Percentiles rank a stretch among this genome's conserved stretches.
Conservation (phyloP, 345 rosid species). For the Balakata baccata region DNA sequence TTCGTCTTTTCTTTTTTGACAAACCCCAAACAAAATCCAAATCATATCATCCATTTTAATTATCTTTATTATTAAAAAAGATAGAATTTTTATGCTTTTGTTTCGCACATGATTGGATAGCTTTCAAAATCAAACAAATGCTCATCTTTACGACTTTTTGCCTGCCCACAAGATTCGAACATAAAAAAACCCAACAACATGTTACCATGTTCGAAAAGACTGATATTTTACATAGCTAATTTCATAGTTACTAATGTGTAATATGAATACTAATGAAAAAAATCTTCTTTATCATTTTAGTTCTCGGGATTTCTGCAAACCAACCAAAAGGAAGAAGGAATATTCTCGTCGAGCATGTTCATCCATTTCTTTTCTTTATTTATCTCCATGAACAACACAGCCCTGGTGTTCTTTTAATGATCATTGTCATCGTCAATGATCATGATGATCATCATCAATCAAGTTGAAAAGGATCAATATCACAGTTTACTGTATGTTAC, state of each 20-base stretch:
- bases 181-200: conserved; percentile 24
- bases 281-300: conserved; percentile 15
- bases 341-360: conserved; percentile 6
- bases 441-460: neutral
- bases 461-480: neutral
- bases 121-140: conserved; percentile 14
- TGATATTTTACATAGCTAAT: neutral
- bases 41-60: neutral
- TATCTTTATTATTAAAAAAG: neutral
- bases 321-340: neutral
- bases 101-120: conserved; percentile 18
- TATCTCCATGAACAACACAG: too few relatives aligned
- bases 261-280: neutral
- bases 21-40: neutral
- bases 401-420: neutral
- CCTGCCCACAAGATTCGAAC: conserved; percentile 23
- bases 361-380: too few relatives aligned
- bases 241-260: neutral
- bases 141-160: conserved; percentile 4
- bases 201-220: conserved; percentile 21
- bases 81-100: conserved; percentile 3
- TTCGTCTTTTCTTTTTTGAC: conserved; percentile 5
- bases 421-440: neutral
- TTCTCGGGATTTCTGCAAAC: conserved; percentile 21
- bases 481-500: neutral